Conservation (phyloP, 1,284 basidiomycete species). For the Volvariella volvacea region DNA sequence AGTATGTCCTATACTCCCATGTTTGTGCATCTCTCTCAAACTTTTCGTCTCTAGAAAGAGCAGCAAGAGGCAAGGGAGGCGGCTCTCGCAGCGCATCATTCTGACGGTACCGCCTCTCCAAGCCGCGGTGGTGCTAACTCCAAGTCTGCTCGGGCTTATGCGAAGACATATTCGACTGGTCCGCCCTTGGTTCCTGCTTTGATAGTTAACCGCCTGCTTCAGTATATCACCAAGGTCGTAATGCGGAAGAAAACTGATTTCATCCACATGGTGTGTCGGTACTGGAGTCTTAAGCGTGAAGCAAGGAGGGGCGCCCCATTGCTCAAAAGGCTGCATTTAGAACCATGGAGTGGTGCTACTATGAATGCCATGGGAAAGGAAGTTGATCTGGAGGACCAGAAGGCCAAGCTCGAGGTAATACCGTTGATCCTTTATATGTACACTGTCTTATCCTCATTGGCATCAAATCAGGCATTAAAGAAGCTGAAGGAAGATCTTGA, state of each 20-base stretch:
- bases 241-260: constrained; percentile 78
- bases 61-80: constrained; percentile 54
- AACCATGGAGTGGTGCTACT: constrained; percentile 79
- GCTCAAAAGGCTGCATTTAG: constrained; percentile 89
- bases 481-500: constrained; percentile 77
- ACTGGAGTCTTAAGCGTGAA: constrained; percentile 97
- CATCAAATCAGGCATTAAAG: constrained; percentile 62
- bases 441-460: background rate
- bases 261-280: constrained; percentile 76
- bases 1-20: constrained; percentile 37
- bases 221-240: constrained; percentile 70
- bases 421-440: constrained; percentile 1
- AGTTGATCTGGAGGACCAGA: constrained; percentile 77
- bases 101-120: constrained; percentile 25
- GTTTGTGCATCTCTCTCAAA: background rate
- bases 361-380: constrained; percentile 58
- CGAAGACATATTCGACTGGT: constrained; percentile 74
- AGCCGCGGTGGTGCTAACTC: constrained; percentile 26
- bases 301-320: constrained; percentile 89
- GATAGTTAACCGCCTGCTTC: constrained; percentile 69
- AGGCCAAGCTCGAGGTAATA: constrained; percentile 75
- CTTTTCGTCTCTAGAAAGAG: constrained; percentile 51
- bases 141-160: constrained; percentile 75
- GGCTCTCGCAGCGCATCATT: constrained; percentile 48
- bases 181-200: constrained; percentile 72